A percentile compares a stretch with the other conserved stretches of the same genome.
These are phyloP conservation scores for Rhizopus microsporus DNA, from an alignment of 371 early-diverging fungal genomes.

Conservation along the genomic window DNA sequence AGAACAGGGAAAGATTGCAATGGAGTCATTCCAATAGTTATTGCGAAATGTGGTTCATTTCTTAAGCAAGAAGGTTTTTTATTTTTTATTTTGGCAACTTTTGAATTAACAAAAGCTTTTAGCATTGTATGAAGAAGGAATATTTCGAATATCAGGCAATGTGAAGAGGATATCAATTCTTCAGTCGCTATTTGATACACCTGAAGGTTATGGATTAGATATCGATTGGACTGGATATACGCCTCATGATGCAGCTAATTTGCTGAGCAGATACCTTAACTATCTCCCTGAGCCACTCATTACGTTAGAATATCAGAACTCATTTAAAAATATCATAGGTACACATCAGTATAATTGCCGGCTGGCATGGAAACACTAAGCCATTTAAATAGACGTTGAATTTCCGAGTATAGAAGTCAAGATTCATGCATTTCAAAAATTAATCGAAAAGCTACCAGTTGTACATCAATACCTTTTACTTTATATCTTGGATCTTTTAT, in stretches of 20 bases:
- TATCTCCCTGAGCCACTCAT: constrained; percentile 65
- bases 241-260: constrained; percentile 67
- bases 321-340: constrained; percentile 57
- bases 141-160: constrained; percentile 67
- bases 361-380: background rate
- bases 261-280: constrained; percentile 67
- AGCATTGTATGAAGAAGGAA: constrained; percentile 50
- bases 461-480: constrained; percentile 59
- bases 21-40: constrained; percentile 54
- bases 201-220: constrained; percentile 49
- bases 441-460: constrained; percentile 52
- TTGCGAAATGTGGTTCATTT: constrained; percentile 59
- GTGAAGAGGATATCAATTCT: constrained; percentile 60
- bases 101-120: constrained; percentile 7
- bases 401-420: constrained; percentile 41
- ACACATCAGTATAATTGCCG: constrained; percentile 6
- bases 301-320: constrained; percentile 49
- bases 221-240: constrained; percentile 61
- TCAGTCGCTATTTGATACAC: constrained; percentile 58
- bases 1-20: constrained; percentile 27
- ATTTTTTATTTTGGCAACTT: background rate
- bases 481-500: constrained; percentile 61
- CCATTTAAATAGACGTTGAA: constrained; percentile 22
- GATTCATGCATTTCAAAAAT: constrained; percentile 54
- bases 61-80: constrained; percentile 56